phyloP scores from a whole-genome alignment of 768 basidiomycete species.

The Rhodotorula sphaerocarpa region DNA sequence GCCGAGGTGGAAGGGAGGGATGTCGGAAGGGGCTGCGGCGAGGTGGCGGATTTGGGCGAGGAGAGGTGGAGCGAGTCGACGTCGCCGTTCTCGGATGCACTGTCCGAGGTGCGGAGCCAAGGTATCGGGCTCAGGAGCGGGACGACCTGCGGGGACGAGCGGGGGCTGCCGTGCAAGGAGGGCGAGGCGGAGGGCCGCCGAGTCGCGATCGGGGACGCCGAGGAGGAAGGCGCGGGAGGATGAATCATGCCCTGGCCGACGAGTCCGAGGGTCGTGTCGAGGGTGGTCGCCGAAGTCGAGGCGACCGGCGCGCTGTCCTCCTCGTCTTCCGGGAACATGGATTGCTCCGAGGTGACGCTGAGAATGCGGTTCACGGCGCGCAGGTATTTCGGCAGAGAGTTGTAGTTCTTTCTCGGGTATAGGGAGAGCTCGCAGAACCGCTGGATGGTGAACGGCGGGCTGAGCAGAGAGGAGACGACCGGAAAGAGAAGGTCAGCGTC shows the following conservation, averaged over 20 bases:
- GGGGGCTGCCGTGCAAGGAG: background rate
- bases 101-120: conserved; percentile 20
- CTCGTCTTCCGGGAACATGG: conserved; percentile 29
- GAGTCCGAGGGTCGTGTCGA: conserved; percentile 22
- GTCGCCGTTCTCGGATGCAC: conserved; percentile 1
- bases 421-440: conserved; percentile 74
- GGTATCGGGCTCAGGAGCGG: conserved; percentile 38
- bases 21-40: background rate
- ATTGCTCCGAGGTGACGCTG: conserved; percentile 65
- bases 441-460: conserved; percentile 74
- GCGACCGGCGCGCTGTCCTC: conserved; percentile 19
- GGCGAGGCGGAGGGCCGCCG: background rate
- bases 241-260: conserved; percentile 15
- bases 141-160: conserved; percentile 19
- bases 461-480: background rate
- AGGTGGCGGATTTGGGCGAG: background rate
- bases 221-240: conserved; percentile 7
- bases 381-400: conserved; percentile 71
- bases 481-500: no score
- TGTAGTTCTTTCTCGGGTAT: conserved; percentile 63
- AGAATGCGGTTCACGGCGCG: conserved; percentile 74
- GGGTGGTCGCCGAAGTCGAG: conserved; percentile 24
- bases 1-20: conserved; percentile 3
- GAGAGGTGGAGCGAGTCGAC: conserved; percentile 8
- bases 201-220: background rate